Conservation (phyloP, 2,329 filamentous ascomycete genomes). For the Pseudogymnoascus sp. region DNA sequence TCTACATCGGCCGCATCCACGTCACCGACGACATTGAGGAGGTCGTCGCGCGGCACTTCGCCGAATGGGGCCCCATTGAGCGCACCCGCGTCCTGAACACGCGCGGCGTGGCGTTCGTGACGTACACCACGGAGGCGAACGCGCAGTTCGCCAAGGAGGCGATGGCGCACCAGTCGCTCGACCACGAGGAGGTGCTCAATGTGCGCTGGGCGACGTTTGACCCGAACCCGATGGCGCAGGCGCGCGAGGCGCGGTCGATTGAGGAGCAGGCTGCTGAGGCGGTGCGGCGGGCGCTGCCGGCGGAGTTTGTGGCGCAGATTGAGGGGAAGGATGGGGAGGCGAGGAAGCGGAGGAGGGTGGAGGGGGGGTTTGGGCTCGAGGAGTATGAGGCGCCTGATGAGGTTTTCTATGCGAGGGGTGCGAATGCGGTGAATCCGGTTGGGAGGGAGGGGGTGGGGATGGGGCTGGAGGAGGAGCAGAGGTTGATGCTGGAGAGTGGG, state of each 20-base stretch:
- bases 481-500: constrained; percentile 48
- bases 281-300: constrained; percentile 76
- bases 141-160: constrained; percentile 88
- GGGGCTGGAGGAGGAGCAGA: constrained; percentile 49
- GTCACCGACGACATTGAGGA: constrained; percentile 97
- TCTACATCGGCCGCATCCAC: constrained; percentile 90
- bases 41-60: constrained; percentile 86
- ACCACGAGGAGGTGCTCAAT: constrained; percentile 88
- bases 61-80: constrained; percentile 93
- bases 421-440: constrained; percentile 53
- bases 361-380: constrained; percentile 78
- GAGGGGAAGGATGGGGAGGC: constrained; percentile 85
- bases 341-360: constrained; percentile 78
- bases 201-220: constrained; percentile 96
- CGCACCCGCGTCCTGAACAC: constrained; percentile 76
- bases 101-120: constrained; percentile 88
- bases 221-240: constrained; percentile 90
- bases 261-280: constrained; percentile 97
- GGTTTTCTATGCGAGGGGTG: constrained; percentile 80
- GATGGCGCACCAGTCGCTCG: constrained; percentile 89
- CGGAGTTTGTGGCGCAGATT: constrained; percentile 85
- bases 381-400: constrained; percentile 93
- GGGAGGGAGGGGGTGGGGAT: constrained; percentile 49
- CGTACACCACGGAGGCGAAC: constrained; percentile 84
- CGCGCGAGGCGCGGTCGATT: constrained; percentile 76